Base-by-base conservation (phyloP, 2,329 filamentous ascomycete species). In the Botryotinia narcissicola region DNA sequence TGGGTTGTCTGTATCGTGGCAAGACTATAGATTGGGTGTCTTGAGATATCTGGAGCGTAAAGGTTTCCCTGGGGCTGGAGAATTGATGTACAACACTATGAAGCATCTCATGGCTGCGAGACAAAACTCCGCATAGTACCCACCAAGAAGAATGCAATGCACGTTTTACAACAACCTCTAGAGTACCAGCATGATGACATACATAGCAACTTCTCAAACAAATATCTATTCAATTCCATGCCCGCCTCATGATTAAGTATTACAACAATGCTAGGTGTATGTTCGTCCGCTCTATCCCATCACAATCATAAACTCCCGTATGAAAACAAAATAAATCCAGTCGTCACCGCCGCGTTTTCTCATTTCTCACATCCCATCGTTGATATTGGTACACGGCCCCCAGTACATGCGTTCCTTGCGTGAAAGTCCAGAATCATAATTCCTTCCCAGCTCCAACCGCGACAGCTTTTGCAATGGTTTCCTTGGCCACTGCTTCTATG, bases 71-170 rank as follows among this genome's bases (percentile, higher is more conserved):
- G 94, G 94, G 0, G 85, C 95, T 44, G 87, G 88, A 25, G 86
- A 91, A 75, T 82, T 97, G 78, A 91, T 97, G 86, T 92, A 92
- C 81, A 93, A 90, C 78, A 95, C 93, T 1, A 94, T 96, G 88
- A 93, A 91, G 80, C 89, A 91, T 69, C 82, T 95, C 77, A 90
- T 89, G 82, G 87, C 63, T 76, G 59, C 40, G 10, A 68, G 71
- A 25, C 37, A 60, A 35, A 60, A 46, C 61, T 16, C 37, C n/a
- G 48, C 63, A 69, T 72, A 60, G 40, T 22, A 29, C 22, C 22
- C 9, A n/a, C 44, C 12, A 60, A 72, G 29, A 59, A 22, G 20
- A 37, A 54, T 25, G 25, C 16, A 54, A 40, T 20, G 12, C 32
- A 71, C 9, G 16, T 32, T 35, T 40, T 16, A 63, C 12, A 71